phyloP scores from a whole-genome alignment of 495 filamentous ascomycete genomes.

The Cladorrhinum samala region DNA sequence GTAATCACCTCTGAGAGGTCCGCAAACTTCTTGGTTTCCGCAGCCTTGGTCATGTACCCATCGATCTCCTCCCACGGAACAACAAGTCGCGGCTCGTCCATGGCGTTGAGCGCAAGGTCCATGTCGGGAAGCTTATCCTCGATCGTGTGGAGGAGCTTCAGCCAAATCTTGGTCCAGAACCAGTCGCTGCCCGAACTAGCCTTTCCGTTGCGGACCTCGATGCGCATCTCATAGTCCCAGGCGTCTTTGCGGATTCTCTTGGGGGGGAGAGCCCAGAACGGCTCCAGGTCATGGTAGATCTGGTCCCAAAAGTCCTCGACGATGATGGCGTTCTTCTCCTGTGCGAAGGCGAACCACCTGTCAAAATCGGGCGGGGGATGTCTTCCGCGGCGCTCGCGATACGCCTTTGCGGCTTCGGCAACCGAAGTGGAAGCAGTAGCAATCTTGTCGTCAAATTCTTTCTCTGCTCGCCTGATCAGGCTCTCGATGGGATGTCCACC shows the following conservation, averaged over 20 bases:
- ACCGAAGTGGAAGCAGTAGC: conserved; percentile 45
- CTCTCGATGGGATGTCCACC: conserved; percentile 41
- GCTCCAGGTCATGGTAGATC: conserved; percentile 62
- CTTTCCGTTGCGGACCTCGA: conserved; percentile 53
- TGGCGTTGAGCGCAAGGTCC: conserved; percentile 61
- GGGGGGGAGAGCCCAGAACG: conserved; percentile 62
- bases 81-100: conserved; percentile 64
- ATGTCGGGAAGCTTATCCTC: conserved; percentile 61
- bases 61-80: conserved; percentile 62
- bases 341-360: conserved; percentile 61
- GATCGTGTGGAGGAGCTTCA: conserved; percentile 51
- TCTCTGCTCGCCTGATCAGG: conserved; percentile 38
- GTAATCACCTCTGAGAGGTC: conserved; percentile 25
- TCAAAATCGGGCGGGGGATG: conserved; percentile 71
- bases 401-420: conserved; percentile 52
- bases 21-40: conserved; percentile 38
- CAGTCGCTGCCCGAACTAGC: conserved; percentile 48
- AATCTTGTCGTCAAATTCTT: conserved; percentile 32
- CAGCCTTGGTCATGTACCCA: conserved; percentile 48
- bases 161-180: conserved; percentile 61
- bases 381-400: conserved; percentile 56
- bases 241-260: conserved; percentile 49
- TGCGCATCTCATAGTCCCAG: conserved; percentile 50
- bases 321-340: conserved; percentile 51
- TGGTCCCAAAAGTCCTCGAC: conserved; percentile 70